phyloP scores from a whole-genome alignment of 371 early-diverging fungal genomes.

The Choanephora cucurbitarum region DNA sequence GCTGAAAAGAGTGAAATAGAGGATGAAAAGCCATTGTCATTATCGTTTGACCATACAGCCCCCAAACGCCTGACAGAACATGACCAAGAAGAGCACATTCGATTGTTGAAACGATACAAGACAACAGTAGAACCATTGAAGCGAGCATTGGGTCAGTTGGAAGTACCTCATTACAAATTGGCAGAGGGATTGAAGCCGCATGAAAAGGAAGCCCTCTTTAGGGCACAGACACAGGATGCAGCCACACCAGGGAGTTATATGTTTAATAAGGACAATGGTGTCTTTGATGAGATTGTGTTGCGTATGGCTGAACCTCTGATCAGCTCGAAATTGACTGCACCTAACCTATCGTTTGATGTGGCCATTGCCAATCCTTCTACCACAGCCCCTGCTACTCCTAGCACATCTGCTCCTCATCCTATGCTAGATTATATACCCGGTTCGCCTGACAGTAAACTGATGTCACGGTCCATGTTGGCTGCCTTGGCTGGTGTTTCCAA shows the following conservation, averaged over 20 bases:
- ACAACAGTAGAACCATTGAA: slow-evolving; percentile 11
- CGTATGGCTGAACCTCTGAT: slow-evolving; percentile 40
- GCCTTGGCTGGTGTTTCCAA: slow-evolving; percentile 34
- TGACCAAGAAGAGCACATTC: not conserved
- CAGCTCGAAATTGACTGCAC: slow-evolving; percentile 43
- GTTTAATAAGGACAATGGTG: slow-evolving; percentile 34
- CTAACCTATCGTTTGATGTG: slow-evolving; percentile 47
- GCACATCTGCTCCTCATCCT: slow-evolving; percentile 5
- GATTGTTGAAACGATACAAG: slow-evolving; percentile 3
- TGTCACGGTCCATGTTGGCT: slow-evolving; percentile 35
- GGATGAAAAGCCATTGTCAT: slow-evolving; percentile 7
- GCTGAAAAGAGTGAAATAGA: slow-evolving; percentile 12
- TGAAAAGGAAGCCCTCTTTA: slow-evolving; percentile 36
- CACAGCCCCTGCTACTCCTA: slow-evolving; percentile 15
- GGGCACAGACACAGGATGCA: slow-evolving; percentile 35
- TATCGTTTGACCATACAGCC: not conserved
- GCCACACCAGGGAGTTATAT: slow-evolving; percentile 47
- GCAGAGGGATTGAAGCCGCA: slow-evolving; percentile 22
- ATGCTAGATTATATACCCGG: slow-evolving; percentile 11
- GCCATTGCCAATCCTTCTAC: slow-evolving; percentile 10
- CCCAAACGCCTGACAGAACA: slow-evolving; percentile 1
- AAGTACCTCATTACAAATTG: slow-evolving; percentile 18
- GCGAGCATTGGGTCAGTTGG: slow-evolving; percentile 24
- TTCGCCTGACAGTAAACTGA: slow-evolving; percentile 1
- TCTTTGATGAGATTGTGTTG: slow-evolving; percentile 38